Evolutionary conservation across 1,284 basidiomycete species (phyloP).

Genomic region (Ceratobasidium sp.): DNA sequence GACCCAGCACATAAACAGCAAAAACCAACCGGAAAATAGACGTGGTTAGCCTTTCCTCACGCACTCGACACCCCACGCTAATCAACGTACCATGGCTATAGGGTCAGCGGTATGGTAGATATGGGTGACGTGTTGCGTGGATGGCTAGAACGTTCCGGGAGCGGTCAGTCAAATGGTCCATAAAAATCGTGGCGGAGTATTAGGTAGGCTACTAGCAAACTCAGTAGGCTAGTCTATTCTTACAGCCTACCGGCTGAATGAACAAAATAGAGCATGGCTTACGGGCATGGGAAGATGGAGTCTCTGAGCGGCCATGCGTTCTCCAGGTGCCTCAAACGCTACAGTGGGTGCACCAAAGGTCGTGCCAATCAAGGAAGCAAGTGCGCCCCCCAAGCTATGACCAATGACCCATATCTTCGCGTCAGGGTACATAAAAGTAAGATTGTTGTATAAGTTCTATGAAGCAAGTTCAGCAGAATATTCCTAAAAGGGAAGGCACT

Average conservation of each 20-base stretch:
- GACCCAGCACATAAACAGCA: background rate
- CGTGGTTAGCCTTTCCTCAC: background rate
- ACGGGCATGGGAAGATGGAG: constrained; percentile 80
- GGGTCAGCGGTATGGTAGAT: constrained; percentile 83
- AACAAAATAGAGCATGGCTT: constrained; percentile 11
- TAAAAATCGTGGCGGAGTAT: background rate
- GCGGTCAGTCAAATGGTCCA: background rate
- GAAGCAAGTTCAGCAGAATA: background rate
- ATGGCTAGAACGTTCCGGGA: constrained; percentile 39
- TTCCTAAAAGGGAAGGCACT: constrained; percentile 4
- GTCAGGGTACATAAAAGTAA: constrained; percentile 79
- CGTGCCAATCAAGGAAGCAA: constrained; percentile 84
- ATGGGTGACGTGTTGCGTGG: constrained; percentile 56
- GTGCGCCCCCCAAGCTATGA: constrained; percentile 83
- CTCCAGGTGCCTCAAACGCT: constrained; percentile 88
- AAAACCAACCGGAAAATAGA: background rate
- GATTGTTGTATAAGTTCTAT: constrained; percentile 77
- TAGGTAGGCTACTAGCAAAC: background rate
- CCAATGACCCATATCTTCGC: constrained; percentile 93
- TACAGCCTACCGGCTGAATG: background rate
- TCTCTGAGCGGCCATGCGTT: constrained; percentile 81
- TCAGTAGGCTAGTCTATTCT: background rate
- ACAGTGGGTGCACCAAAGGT: constrained; percentile 95
- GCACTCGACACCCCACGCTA: background rate
- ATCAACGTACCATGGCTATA: constrained; percentile 52